Base-by-base conservation (phyloP, 441 rosid species). In the Pelargonium citronellum region DNA sequence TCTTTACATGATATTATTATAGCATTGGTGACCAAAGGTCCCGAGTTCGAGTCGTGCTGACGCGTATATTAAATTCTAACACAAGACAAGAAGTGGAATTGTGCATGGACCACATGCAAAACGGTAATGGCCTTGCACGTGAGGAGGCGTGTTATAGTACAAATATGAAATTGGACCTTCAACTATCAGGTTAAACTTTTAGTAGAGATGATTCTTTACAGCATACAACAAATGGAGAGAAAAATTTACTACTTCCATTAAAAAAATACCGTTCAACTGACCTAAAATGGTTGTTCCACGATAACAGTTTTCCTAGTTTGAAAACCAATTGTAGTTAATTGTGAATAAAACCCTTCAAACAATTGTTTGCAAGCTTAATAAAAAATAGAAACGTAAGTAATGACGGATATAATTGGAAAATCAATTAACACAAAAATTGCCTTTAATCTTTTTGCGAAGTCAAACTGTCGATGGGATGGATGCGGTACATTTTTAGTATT, bases 401-500 rank as follows among this genome's bases (percentile, higher is more conserved):
- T 47, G 66, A 55, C 7, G 22, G 22, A 62, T 24, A 62, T 13
- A 20, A 1, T 60, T 60, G 64, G 64, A 60, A 57, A 60, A 60
- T 20, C 37, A 60, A 22, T 12, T 10, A 60, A 8, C 30, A 19
- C 63, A 10, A 58, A 8, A 58, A 17, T 58, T 58, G 30, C 24
- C 66, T 62, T 62, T 24, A 27, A 11, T 12, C 17, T 62, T 24
- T 24, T 15, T 12, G 66, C 13, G 13, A 27, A 24, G 66, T 60
- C 66, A 62, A 27, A 62, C 8, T 24, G 66, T 30, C 34, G 2
- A 19, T 58, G 19, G 12, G 39, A 12, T 9, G 65, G 65, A 22
- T 7, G 11, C 5, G 39, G 13, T 61, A 61, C 39, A 61, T 24
- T 13, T 62, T 62, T 62, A 62, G 66, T 27, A 62, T 12, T 27